A percentile compares a stretch with the other conserved stretches of the same genome.
Conservation (phyloP, 805 yeast species). For the Saccharomycodes ludwigii region DNA sequence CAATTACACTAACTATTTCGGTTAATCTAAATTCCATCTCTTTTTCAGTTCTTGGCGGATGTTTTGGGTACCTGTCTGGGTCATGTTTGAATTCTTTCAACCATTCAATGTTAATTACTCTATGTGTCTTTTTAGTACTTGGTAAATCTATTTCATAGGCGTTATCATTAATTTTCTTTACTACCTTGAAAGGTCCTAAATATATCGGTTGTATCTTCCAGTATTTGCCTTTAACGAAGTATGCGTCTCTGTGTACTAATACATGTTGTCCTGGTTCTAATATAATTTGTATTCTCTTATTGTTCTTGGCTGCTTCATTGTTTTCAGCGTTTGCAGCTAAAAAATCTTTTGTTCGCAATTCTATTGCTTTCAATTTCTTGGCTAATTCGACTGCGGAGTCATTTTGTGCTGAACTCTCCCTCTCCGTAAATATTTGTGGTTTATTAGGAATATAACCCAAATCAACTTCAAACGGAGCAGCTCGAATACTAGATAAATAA, state of each 20-base stretch:
- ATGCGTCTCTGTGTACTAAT: conserved; percentile 3
- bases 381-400: conserved; percentile 1
- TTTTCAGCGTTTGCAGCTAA: background rate
- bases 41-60: conserved; percentile 1
- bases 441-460: conserved; percentile 7
- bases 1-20: conserved; percentile 1
- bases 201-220: conserved; percentile 2
- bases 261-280: conserved; percentile 3
- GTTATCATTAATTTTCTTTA: conserved; percentile 1
- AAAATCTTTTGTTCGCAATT: conserved; percentile 1
- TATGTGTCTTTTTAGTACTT: conserved; percentile 1
- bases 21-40: background rate
- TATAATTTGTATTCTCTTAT: conserved; percentile 1
- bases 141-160: conserved; percentile 7
- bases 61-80: background rate
- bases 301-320: conserved; percentile 2
- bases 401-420: background rate
- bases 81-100: background rate
- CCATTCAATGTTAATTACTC: conserved; percentile 5
- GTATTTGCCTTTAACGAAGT: conserved; percentile 2
- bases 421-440: conserved; percentile 1
- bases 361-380: conserved; percentile 1
- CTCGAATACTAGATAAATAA: background rate
- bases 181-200: conserved; percentile 2
- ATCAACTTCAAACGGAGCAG: conserved; percentile 7